phyloP scores from a whole-genome alignment of 2,329 filamentous ascomycete genomes.

The Pseudocercospora fuligena region DNA sequence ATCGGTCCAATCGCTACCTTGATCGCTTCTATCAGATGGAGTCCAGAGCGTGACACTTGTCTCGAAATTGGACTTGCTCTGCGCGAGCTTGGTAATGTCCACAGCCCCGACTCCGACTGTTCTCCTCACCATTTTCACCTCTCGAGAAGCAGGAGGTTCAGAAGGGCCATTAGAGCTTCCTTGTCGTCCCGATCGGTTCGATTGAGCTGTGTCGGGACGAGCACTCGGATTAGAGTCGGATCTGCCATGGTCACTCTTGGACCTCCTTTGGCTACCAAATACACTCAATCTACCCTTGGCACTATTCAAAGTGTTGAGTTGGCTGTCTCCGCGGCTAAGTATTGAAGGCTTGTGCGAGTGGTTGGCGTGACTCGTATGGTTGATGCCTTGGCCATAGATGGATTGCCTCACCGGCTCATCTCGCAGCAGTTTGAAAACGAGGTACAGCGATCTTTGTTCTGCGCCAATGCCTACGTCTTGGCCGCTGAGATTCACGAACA shows the following conservation, averaged over 20 bases:
- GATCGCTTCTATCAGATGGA: conserved; percentile 64
- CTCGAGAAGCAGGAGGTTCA: conserved; percentile 26
- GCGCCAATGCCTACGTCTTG: conserved; percentile 70
- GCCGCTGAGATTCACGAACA: conserved; percentile 85
- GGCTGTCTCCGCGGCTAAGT: conserved; percentile 23
- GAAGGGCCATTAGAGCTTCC: conserved; percentile 24
- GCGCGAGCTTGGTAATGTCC: conserved; percentile 63
- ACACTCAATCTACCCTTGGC: conserved; percentile 53
- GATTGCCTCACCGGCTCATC: conserved; percentile 50
- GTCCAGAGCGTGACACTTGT: conserved; percentile 72
- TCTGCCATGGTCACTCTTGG: conserved; percentile 28
- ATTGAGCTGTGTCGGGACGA: conserved; percentile 35
- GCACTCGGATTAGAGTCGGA: conserved; percentile 22
- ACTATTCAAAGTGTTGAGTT: conserved; percentile 31
- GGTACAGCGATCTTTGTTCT: conserved; percentile 73
- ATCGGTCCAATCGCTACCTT: conserved; percentile 71
- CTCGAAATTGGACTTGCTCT: conserved; percentile 33
- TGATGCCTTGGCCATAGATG: conserved; percentile 31
- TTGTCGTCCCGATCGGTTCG: conserved; percentile 31
- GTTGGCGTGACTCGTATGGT: conserved; percentile 14
- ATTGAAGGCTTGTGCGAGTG: conserved; percentile 18
- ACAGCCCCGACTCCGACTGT: conserved; percentile 78
- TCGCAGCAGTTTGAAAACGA: conserved; percentile 80
- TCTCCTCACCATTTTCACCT: conserved; percentile 63
- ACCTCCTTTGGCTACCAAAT: conserved; percentile 69